Evolutionary conservation across 2,329 filamentous ascomycete genomes (phyloP), one percentile per base, ranked within the genome.

Genomic region (Botrytis deweyae): DNA sequence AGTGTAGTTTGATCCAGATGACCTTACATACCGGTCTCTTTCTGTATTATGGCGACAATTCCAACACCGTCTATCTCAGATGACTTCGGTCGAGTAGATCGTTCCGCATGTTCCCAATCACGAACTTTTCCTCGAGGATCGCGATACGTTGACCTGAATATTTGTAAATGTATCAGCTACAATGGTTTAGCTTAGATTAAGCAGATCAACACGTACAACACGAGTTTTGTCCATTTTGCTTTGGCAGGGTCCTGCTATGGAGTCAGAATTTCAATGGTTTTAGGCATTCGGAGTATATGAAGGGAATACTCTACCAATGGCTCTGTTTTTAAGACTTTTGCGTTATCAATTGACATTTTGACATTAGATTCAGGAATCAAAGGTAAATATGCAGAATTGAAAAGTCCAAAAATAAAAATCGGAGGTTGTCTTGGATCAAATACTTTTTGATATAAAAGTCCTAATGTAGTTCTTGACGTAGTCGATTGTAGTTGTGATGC

Each of bases 51-150:
- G 61, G 91, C 92, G 25, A 93, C 86, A 73, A 94, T 92, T 74
- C 91, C 91, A 22, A 94, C 91, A 70, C 90, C 91, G 78, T 94
- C 92, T 71, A 93, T 90, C 49, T 88, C 87, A 73, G 86, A 85
- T 76, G 82, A 85, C 72, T 85, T 83, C 20, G 91, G 90, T 5
- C 91, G 88, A 0, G 91, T 93, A 44, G 86, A 86, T n/a, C 92
- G 88, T 81, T 93, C 90, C 25, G 90, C 90, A 0, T 90, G 91
- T 80, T 94, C 92, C 92, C 92, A 94, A 44, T 87, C 88, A 70
- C 91, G 86, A 0, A 84, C 81, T 25, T 84, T 83, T 76, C 88
- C 89, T 49, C 86, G 85, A 33, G 89, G 87, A 79, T 93, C 92
- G 72, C 84, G 84, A 81, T 93, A 94, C 49, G 86, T 87, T 76